phyloP scores from a whole-genome alignment of 2,329 filamentous ascomycete genomes.

The Diaporthe sp. region DNA sequence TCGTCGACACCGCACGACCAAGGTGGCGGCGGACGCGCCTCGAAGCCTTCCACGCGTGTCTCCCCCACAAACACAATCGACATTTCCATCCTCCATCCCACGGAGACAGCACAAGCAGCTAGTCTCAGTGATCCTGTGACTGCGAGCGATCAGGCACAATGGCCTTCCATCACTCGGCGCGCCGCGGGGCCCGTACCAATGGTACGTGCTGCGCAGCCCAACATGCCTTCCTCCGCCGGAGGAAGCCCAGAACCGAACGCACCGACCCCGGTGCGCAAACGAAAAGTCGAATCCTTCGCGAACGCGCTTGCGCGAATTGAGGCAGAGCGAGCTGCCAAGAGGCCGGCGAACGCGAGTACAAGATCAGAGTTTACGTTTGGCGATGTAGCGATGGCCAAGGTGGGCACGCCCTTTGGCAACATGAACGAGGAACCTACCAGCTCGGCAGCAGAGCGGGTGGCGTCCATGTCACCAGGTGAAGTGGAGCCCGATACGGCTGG shows the following conservation, averaged over 20 bases:
- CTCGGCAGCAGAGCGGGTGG: no score
- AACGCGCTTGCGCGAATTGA: no score
- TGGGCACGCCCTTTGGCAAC: neutral
- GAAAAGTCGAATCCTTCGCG: neutral
- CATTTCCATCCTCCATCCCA: neutral
- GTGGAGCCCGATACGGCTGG: no score
- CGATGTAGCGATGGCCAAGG: no score
- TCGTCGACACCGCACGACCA: neutral
- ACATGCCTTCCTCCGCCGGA: neutral
- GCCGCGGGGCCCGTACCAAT: fast-evolving
- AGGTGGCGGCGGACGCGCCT: neutral
- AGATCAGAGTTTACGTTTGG: neutral
- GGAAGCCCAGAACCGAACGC: neutral
- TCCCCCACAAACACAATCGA: neutral
- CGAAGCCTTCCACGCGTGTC: neutral
- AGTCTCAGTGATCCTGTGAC: no score
- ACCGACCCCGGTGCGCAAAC: neutral
- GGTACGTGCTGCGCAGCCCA: neutral
- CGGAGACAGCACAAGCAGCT: neutral
- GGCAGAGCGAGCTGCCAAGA: neutral
- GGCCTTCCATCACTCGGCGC: neutral
- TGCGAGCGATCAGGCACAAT: no score
- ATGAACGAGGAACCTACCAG: neutral
- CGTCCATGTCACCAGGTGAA: no score
- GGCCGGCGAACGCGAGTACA: no score